Evolutionary conservation across 495 filamentous ascomycete species (phyloP), one percentile per base, ranked within the genome.

Genomic region (Penicillium odoratum): DNA sequence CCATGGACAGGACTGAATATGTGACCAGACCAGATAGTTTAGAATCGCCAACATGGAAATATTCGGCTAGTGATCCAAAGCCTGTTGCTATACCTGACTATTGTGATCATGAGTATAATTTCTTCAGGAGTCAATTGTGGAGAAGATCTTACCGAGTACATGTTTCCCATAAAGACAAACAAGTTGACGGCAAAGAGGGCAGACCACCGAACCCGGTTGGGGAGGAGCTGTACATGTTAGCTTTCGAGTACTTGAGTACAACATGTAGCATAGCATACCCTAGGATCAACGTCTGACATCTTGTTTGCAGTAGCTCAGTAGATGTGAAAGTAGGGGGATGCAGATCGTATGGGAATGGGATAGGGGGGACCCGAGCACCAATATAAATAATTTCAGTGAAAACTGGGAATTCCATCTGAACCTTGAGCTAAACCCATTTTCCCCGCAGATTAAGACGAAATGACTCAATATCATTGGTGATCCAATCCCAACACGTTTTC

Each of bases 111-210:
- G 30, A 36, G 11, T 34, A 50, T 0, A 48, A 10, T 9, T 53
- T 44, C 18, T 44, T 44, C 13, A 4, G 21, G 21, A 21, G 21
- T 21, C 21, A 21, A 21, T 2, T 21, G 21, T 21, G 21, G 21
- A 21, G 2, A 57, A 28, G 13, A 36, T 53, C 60, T 47, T 33
- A 70, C 70, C 49, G 69, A 65, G 57, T 76, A 76, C 63, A 71
- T 69, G 50, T 74, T 76, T 1, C 72, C 74, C 60, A 74, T 64
- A 28, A 76, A 76, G 21, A 74, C 72, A 47, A 65, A 74, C 0
- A 74, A 42, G 52, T 72, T 74, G 21, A 74, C 62, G 8, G 72
- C 71, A 21, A 71, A 59, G 9, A 76, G 70, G 21, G 71, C 62
- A 7, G 59, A 60, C 62, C 73, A 71, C 4, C 69, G 60, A 21